Evolutionary conservation across 148 eudicot species (phyloP).

Genomic region (Rhododendron griersonianum): DNA sequence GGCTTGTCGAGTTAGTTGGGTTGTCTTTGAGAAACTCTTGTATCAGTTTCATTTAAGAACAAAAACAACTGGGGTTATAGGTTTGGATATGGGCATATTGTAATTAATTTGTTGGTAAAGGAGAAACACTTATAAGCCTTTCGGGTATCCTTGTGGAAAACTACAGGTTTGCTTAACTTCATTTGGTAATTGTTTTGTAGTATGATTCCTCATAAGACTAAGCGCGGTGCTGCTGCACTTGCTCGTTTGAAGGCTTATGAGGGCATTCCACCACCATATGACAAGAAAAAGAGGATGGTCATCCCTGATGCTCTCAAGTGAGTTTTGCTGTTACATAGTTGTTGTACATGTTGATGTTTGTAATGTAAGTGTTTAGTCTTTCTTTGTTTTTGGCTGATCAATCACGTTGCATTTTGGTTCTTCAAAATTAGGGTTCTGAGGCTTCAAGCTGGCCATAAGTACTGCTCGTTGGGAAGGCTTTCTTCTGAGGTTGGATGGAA

Average conservation of each 20-base stretch:
- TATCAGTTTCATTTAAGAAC: neutral
- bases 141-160: neutral
- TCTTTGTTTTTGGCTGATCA: neutral
- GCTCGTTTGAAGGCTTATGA: slow-evolving; percentile 79
- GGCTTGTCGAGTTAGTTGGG: neutral
- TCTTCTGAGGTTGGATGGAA: slow-evolving; percentile 81
- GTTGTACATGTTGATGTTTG: too few relatives aligned
- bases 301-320: slow-evolving; percentile 83
- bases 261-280: slow-evolving; percentile 86
- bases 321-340: slow-evolving; percentile 9
- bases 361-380: neutral
- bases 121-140: neutral
- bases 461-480: slow-evolving; percentile 63
- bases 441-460: slow-evolving; percentile 72
- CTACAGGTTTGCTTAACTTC: neutral
- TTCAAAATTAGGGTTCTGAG: slow-evolving; percentile 53
- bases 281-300: slow-evolving; percentile 74
- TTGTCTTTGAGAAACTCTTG: neutral
- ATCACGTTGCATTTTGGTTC: neutral
- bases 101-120: neutral
- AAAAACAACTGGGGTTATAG: neutral
- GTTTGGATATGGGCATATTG: neutral
- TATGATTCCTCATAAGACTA: slow-evolving; percentile 85
- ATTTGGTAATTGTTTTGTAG: slow-evolving; percentile 22
- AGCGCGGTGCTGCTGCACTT: slow-evolving; percentile 81